Percentiles rank a stretch among this genome's conserved stretches.
phyloP scores from a whole-genome alignment of 345 rosid genomes.

The Eucalyptus rudis region DNA sequence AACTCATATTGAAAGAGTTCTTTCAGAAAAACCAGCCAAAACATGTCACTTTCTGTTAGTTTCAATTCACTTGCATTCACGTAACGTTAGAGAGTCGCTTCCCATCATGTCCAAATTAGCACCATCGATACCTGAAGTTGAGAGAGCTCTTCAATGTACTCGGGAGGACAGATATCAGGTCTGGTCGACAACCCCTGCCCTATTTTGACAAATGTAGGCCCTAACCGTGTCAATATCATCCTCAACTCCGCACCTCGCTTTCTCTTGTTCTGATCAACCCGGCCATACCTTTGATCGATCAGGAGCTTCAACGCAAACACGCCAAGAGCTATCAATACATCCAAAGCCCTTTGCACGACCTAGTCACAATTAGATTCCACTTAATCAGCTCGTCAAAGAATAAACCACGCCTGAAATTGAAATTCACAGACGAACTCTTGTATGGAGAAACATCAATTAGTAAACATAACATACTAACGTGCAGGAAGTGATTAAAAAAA shows the following conservation, averaged over 20 bases:
- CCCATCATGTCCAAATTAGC: background rate
- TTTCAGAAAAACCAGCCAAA: background rate
- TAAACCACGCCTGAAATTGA: background rate
- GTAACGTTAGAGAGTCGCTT: background rate
- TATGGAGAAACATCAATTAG: background rate
- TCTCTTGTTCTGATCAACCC: constrained; percentile 48
- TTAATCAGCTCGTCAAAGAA: background rate
- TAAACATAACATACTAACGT: background rate
- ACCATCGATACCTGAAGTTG: constrained; percentile 61
- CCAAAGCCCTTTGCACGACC: constrained; percentile 60
- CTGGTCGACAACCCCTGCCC: constrained; percentile 95
- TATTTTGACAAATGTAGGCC: constrained; percentile 88
- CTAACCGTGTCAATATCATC: constrained; percentile 60
- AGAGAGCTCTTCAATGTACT: constrained; percentile 80
- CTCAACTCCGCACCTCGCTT: constrained; percentile 57
- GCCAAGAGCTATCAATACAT: constrained; percentile 52
- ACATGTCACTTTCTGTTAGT: background rate
- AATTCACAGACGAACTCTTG: background rate
- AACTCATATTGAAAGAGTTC: background rate
- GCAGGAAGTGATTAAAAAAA: background rate
- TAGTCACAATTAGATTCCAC: background rate
- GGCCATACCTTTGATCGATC: constrained; percentile 53
- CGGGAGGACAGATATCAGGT: constrained; percentile 89
- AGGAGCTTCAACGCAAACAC: constrained; percentile 47
- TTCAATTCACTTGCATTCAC: background rate